Base-by-base conservation (phyloP, 108 stramenopile genomes). In the Nitzschia putrida region DNA sequence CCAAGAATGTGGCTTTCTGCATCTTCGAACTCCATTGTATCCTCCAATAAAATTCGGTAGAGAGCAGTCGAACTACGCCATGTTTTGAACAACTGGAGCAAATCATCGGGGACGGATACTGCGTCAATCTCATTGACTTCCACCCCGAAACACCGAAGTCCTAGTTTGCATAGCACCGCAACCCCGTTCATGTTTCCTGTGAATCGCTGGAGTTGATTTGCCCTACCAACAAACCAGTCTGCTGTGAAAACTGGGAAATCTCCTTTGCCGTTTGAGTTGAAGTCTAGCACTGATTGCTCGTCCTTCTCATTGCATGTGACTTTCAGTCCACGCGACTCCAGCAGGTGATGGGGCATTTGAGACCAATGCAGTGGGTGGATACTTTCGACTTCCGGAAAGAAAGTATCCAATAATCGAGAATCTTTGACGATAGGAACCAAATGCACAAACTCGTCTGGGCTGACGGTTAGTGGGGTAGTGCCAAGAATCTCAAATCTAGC, bases 391-490 rank as follows among this genome's bases (percentile, higher is more conserved):
- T 60, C 20, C 20, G 50, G 39, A 7, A 79, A 41, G 42, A 73
- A 73, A 12, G 23, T 53, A 52, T 72, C 61, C 8, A 42, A 26
- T 4, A 53, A 13, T 38, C 16, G 20, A n/a, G 13, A 66, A 6
- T 55, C 34, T 18, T 51, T 49, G 6, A 61, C 8, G 2, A 66
- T 57, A 16, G 88, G 88, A 6, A 90, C 56, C 51, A 90, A 73
- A 53, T 90, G 88, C 18, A 76, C 80, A 63, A 75, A 90, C 7
- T 53, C 55, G 50, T 52, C 22, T 58, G 85, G 64, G 53, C 80
- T 55, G 38, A 85, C 39, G 7, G 82, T 60, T 14, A 83, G 71
- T 16, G 89, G 89, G 9, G 88, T 69, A 0, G 50, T 44, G 16
- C 59, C 71, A 64, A 90, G 73, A 24, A 90, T 54, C 8, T 45